Percentiles rank a stretch among this genome's conserved stretches.
Conservation (phyloP, 495 filamentous ascomycete species). For the Aspergillus cristatus region DNA sequence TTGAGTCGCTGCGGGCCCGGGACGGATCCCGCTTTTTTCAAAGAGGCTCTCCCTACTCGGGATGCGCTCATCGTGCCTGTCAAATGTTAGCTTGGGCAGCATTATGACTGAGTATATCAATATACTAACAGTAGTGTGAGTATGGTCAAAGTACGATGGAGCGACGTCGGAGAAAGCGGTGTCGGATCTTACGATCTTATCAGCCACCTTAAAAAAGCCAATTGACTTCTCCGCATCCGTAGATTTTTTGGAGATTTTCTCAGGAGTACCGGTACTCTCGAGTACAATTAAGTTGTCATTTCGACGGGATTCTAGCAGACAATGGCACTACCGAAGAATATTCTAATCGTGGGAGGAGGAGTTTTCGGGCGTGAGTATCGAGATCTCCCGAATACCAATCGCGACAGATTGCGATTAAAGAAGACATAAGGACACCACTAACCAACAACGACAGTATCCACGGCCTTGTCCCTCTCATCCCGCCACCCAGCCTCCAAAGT, state of each 20-base stretch:
- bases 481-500: conserved; percentile 47
- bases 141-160: not conserved
- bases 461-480: conserved; percentile 54
- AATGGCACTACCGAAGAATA: conserved; percentile 40
- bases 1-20: too few relatives aligned
- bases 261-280: not conserved
- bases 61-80: conserved; percentile 13
- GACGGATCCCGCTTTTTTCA: conserved; percentile 17
- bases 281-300: not conserved
- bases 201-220: not conserved
- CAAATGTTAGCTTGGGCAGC: too few relatives aligned
- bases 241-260: not conserved
- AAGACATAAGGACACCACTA: too few relatives aligned
- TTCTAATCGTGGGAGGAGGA: conserved; percentile 69
- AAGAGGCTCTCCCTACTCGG: conserved; percentile 9
- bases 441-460: conserved; percentile 36
- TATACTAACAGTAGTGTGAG: too few relatives aligned
- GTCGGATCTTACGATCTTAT: not conserved
- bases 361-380: conserved; percentile 65
- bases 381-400: conserved; percentile 15
- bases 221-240: too few relatives aligned
- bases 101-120: too few relatives aligned
- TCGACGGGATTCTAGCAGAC: not conserved
- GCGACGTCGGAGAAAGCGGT: not conserved
- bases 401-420: not conserved